Percentiles rank a stretch among this genome's conserved stretches.
phyloP scores from a whole-genome alignment of 2,329 filamentous ascomycete species.

The Trichophyton verrucosum region DNA sequence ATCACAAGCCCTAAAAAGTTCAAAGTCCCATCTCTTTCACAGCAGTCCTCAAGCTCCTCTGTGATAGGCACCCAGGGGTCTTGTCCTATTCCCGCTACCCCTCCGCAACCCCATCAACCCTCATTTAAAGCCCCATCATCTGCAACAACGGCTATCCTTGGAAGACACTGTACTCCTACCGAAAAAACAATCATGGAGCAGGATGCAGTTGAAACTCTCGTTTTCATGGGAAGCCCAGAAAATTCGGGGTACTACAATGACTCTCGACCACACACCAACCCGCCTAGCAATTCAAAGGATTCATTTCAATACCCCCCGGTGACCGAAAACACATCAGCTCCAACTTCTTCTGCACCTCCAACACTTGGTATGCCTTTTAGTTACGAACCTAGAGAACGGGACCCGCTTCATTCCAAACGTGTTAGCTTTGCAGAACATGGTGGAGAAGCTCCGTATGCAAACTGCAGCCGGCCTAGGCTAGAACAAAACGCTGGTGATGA shows the following conservation, averaged over 20 bases:
- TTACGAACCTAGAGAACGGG: neutral
- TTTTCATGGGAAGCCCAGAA: constrained; percentile 40
- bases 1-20: neutral
- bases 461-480: constrained; percentile 6
- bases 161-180: constrained; percentile 26
- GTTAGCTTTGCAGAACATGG: constrained; percentile 15
- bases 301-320: constrained; percentile 10
- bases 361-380: neutral
- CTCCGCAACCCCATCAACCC: constrained; percentile 19
- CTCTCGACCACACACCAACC: constrained; percentile 18
- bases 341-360: constrained; percentile 9
- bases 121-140: constrained; percentile 17
- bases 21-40: constrained; percentile 1
- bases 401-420: neutral
- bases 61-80: constrained; percentile 16
- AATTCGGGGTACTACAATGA: constrained; percentile 34
- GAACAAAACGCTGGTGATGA: constrained; percentile 17
- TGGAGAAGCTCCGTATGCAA: constrained; percentile 8
- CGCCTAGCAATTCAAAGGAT: constrained; percentile 8
- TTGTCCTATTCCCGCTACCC: constrained; percentile 21
- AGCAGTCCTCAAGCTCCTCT: constrained; percentile 13
- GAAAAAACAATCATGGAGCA: constrained; percentile 38
- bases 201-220: constrained; percentile 39
- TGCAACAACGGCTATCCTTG: constrained; percentile 12
- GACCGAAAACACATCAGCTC: constrained; percentile 12